Conservation (phyloP, 1,139 yeast genomes). For the Sugiyamaella grinbergsii region DNA sequence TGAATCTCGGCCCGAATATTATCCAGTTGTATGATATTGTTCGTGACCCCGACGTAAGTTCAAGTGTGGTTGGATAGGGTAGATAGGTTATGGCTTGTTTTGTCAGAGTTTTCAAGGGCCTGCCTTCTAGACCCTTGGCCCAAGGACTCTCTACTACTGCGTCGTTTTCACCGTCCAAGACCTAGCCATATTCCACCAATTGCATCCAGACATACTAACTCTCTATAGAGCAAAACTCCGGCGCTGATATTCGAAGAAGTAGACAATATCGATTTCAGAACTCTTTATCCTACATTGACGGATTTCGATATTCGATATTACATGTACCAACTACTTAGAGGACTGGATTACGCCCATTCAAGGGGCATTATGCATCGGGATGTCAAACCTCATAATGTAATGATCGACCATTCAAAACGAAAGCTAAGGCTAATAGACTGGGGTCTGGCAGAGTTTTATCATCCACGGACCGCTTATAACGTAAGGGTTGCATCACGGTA, state of each 20-base stretch:
- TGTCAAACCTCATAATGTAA: slow-evolving; percentile 94
- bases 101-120: no score
- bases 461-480: slow-evolving; percentile 86
- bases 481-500: slow-evolving; percentile 94
- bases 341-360: slow-evolving; percentile 86
- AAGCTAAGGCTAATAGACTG: slow-evolving; percentile 82
- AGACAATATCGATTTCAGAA: slow-evolving; percentile 81
- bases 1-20: slow-evolving; percentile 79
- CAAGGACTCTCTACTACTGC: no score
- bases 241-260: slow-evolving; percentile 86
- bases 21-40: slow-evolving; percentile 76
- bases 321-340: slow-evolving; percentile 79
- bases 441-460: slow-evolving; percentile 96
- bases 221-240: slow-evolving; percentile 69
- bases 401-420: slow-evolving; percentile 81
- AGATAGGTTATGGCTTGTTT: no score
- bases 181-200: no score
- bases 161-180: no score
- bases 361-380: slow-evolving; percentile 97
- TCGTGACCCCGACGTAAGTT: slow-evolving; percentile 61
- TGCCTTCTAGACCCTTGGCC: no score
- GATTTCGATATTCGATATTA: slow-evolving; percentile 78
- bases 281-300: slow-evolving; percentile 78
- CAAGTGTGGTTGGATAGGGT: no score
- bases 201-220: slow-evolving; percentile 14